Conservation (phyloP, 176 grass and related monocot species). For the Tuctoria greenei region DNA sequence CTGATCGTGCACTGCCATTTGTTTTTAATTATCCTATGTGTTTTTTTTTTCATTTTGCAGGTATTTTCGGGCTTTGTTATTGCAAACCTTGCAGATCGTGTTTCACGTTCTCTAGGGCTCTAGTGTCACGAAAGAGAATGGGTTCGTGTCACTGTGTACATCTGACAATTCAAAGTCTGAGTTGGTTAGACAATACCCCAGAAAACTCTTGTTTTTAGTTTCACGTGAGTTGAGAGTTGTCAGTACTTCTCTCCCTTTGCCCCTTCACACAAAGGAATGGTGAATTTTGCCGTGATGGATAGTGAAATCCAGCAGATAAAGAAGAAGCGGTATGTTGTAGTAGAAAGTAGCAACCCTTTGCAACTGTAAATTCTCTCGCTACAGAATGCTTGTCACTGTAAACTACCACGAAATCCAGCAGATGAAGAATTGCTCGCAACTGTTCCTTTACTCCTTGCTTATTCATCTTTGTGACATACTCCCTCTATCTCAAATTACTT, state of each 20-base stretch:
- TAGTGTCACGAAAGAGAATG: constrained; percentile 38
- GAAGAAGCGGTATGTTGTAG: constrained; percentile 7
- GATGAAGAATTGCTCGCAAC: not conserved
- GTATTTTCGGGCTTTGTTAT: constrained; percentile 98
- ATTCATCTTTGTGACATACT: not conserved
- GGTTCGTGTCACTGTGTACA: constrained; percentile 6
- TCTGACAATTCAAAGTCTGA: not conserved
- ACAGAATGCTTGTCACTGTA: constrained; percentile 7
- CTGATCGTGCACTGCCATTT: constrained; percentile 4
- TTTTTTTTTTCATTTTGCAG: constrained; percentile 40
- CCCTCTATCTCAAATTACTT: no score
- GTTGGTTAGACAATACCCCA: constrained; percentile 25
- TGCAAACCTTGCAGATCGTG: constrained; percentile 69
- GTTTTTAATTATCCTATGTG: not conserved
- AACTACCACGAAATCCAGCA: not conserved
- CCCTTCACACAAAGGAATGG: constrained; percentile 4
- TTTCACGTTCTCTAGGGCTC: constrained; percentile 70
- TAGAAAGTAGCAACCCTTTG: constrained; percentile 18
- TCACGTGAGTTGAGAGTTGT: not conserved
- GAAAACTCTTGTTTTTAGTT: not conserved
- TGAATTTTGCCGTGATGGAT: constrained; percentile 36
- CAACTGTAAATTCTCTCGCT: constrained; percentile 50
- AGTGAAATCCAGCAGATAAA: constrained; percentile 23
- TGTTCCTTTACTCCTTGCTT: not conserved
- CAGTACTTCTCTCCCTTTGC: not conserved